phyloP scores from a whole-genome alignment of 2,329 filamentous ascomycete species.

The Botrytis medusae region DNA sequence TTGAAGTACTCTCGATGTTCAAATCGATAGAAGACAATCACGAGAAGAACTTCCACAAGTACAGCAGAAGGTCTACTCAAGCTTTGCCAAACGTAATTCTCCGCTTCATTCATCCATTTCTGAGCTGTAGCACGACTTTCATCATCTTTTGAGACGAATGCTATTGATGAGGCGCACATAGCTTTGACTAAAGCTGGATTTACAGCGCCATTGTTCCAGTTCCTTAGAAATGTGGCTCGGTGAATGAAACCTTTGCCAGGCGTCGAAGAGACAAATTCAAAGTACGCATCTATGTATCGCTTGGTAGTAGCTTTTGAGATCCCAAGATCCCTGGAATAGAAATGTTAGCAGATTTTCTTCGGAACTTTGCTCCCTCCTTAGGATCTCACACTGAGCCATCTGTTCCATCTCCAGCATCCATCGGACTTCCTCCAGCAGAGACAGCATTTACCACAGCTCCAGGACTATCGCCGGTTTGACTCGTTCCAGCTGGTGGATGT shows the following conservation, averaged over 20 bases:
- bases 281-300: slow-evolving; percentile 21
- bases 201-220: slow-evolving; percentile 20
- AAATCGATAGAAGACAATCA: slow-evolving; percentile 22
- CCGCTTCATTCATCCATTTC: slow-evolving; percentile 21
- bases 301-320: slow-evolving; percentile 18
- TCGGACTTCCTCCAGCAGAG: slow-evolving; percentile 17
- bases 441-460: neutral
- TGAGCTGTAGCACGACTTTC: slow-evolving; percentile 18
- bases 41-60: slow-evolving; percentile 18
- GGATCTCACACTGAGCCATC: slow-evolving; percentile 14
- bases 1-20: slow-evolving; percentile 20
- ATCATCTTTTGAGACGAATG: slow-evolving; percentile 16
- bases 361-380: neutral
- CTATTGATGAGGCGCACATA: slow-evolving; percentile 22
- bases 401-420: slow-evolving; percentile 8
- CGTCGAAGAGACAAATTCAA: slow-evolving; percentile 22
- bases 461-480: slow-evolving; percentile 17
- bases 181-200: slow-evolving; percentile 16
- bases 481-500: slow-evolving; percentile 7
- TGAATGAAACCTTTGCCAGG: slow-evolving; percentile 22
- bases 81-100: slow-evolving; percentile 17
- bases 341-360: neutral
- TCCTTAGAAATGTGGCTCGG: slow-evolving; percentile 20
- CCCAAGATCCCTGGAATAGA: neutral
- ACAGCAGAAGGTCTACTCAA: slow-evolving; percentile 11